These are phyloP conservation scores for Erysiphe pisi DNA, from an alignment of 2,329 filamentous ascomycete genomes.

Conservation along the genomic window DNA sequence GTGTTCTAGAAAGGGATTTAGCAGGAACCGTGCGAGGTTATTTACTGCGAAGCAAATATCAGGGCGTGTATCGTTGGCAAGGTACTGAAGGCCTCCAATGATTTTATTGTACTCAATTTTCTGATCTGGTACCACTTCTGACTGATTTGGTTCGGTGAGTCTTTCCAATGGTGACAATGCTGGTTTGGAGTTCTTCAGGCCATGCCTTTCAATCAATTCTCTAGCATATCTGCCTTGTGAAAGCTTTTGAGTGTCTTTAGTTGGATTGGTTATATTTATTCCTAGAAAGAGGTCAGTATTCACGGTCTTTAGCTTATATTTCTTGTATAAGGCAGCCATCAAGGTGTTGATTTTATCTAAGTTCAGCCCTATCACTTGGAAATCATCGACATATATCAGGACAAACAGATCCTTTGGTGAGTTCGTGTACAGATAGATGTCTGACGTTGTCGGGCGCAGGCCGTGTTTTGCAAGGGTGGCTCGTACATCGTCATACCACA, in stretches of 20 bases:
- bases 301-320: too few species aligned
- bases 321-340: not conserved
- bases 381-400: not conserved
- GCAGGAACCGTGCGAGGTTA: not conserved
- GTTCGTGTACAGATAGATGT: not conserved
- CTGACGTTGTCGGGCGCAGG: not conserved
- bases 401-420: not conserved
- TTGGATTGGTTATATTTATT: too few species aligned
- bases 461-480: not conserved
- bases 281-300: too few species aligned
- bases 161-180: not conserved
- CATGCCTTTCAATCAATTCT: not conserved
- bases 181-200: not conserved
- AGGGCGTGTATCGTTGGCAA: not conserved
- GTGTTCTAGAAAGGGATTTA: not conserved
- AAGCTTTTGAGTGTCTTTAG: accelerated
- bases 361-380: not conserved
- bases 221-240: too few species aligned
- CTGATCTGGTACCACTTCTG: not conserved
- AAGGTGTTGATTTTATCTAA: not conserved
- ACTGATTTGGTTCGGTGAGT: not conserved
- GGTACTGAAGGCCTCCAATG: not conserved
- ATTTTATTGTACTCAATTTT: too few species aligned
- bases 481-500: not conserved
- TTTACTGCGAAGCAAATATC: not conserved